These are phyloP conservation scores for Calendula officinalis DNA, from an alignment of 129 eudicot species.

Conservation along the genomic window DNA sequence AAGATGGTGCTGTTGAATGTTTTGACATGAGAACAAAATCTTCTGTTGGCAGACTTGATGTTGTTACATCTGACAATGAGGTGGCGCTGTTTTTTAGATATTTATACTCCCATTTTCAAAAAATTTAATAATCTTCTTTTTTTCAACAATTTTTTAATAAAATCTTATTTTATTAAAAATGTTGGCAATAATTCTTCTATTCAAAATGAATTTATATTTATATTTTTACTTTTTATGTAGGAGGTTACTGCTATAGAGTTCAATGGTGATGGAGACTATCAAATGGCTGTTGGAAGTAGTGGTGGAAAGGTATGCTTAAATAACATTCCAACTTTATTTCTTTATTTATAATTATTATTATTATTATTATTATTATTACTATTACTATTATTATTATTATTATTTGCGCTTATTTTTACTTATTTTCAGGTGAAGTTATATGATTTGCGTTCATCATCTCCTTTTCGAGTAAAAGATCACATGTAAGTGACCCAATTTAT, in stretches of 20 bases:
- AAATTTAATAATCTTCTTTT: background rate
- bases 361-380: background rate
- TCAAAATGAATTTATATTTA: background rate
- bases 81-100: conserved; percentile 42
- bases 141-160: background rate
- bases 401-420: conserved; percentile 2
- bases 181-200: background rate
- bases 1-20: conserved; percentile 97
- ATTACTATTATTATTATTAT: background rate
- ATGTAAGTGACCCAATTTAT: conserved; percentile 52
- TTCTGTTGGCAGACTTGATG: conserved; percentile 77
- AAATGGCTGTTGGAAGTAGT: conserved; percentile 96
- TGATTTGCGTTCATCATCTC: conserved; percentile 83
- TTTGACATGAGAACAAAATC: conserved; percentile 85
- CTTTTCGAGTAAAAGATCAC: conserved; percentile 88
- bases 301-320: conserved; percentile 73
- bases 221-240: conserved; percentile 21
- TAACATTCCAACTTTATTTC: conserved; percentile 2
- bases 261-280: conserved; percentile 84
- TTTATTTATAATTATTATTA: background rate
- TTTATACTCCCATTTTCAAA: background rate
- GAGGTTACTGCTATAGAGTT: conserved; percentile 90
- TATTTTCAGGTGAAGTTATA: conserved; percentile 64
- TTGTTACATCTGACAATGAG: conserved; percentile 52
- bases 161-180: background rate